These are phyloP conservation scores for Fusarium clavum DNA, from an alignment of 2,329 filamentous ascomycete genomes.

Conservation along the genomic window DNA sequence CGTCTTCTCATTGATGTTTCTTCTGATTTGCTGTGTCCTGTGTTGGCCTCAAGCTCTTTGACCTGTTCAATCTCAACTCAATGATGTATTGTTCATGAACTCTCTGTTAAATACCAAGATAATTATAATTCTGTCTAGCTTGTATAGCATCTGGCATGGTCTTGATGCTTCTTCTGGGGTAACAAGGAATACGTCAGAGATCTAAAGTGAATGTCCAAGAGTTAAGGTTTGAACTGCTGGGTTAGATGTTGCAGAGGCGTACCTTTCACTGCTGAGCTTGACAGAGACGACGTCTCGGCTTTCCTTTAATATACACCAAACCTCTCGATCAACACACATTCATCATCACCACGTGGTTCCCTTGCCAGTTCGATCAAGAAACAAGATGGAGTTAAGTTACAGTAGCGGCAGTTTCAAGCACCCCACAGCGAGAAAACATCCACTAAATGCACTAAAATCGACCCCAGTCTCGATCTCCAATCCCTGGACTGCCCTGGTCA, in stretches of 20 bases:
- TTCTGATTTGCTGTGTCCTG: neutral
- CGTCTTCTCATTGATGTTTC: neutral
- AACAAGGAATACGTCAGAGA: neutral
- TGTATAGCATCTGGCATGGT: rapidly evolving
- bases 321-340: too few species aligned
- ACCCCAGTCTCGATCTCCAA: conserved; percentile 31
- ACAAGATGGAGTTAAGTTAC: conserved; percentile 1
- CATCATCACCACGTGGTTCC: neutral
- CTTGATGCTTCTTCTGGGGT: neutral
- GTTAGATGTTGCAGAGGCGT: neutral
- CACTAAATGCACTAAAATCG: conserved; percentile 26
- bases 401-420: conserved; percentile 29
- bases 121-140: neutral
- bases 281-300: neutral
- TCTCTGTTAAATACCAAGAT: neutral
- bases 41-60: neutral
- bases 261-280: neutral
- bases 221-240: neutral
- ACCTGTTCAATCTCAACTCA: neutral
- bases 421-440: conserved; percentile 31
- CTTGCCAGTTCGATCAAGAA: conserved; percentile 14
- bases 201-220: neutral
- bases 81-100: neutral
- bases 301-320: neutral
- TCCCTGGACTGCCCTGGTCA: conserved; percentile 21